phyloP scores from a whole-genome alignment of 2,329 filamentous ascomycete genomes.

The Fonsecaea monophora region DNA sequence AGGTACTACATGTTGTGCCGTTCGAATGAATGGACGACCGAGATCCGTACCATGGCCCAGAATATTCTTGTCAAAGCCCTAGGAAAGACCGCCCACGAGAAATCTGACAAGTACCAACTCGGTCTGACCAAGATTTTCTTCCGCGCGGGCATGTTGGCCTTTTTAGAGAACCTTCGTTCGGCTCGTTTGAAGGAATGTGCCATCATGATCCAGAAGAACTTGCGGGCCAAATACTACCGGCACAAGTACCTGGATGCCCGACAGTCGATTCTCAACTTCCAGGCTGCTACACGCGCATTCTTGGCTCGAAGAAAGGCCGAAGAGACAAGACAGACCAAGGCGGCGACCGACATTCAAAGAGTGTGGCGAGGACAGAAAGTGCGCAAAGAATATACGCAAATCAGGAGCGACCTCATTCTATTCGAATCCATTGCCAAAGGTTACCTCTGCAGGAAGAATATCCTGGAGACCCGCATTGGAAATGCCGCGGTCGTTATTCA shows the following conservation, averaged over 20 bases:
- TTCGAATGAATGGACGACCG: constrained; percentile 86
- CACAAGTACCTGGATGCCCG: constrained; percentile 88
- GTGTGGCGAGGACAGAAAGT: constrained; percentile 94
- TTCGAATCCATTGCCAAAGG: constrained; percentile 93
- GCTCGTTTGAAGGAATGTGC: constrained; percentile 90
- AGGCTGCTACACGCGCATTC: constrained; percentile 78
- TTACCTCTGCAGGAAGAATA: constrained; percentile 85
- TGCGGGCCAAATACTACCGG: constrained; percentile 93
- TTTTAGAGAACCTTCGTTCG: constrained; percentile 92
- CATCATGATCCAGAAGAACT: constrained; percentile 98
- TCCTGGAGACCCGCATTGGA: constrained; percentile 90
- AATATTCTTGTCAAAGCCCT: constrained; percentile 88
- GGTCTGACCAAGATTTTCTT: constrained; percentile 99
- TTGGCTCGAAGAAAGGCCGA: constrained; percentile 78
- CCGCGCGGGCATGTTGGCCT: constrained; percentile 97
- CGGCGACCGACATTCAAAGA: constrained; percentile 91
- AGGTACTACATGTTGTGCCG: constrained; percentile 98
- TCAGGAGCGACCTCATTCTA: constrained; percentile 82
- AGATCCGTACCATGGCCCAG: constrained; percentile 93
- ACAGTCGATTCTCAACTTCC: constrained; percentile 77
- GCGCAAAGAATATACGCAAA: constrained; percentile 76
- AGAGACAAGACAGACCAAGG: constrained; percentile 80
- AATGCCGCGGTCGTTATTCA: constrained; percentile 93
- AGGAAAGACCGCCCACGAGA: constrained; percentile 74
- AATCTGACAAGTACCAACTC: constrained; percentile 92